A percentile compares a stretch with the other conserved stretches of the same genome.
Evolutionary conservation across 2,329 filamentous ascomycete species (phyloP).

Genomic region (Fusarium sp.): DNA sequence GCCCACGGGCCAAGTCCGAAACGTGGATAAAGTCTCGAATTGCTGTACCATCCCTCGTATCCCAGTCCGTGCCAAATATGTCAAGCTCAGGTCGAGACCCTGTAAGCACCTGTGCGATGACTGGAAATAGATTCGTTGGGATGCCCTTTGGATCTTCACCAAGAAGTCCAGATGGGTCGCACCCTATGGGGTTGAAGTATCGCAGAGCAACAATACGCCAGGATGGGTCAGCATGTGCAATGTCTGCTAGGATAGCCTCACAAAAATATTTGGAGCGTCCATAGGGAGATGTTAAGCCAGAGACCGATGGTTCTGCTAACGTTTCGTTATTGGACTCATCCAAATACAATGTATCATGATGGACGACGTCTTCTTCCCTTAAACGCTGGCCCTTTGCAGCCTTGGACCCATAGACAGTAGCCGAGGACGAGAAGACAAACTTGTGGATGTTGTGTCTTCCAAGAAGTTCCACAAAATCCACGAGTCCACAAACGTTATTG

Average conservation of each 20-base stretch:
- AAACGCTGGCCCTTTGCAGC: constrained; percentile 62
- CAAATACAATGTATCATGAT: constrained; percentile 57
- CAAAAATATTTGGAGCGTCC: constrained; percentile 75
- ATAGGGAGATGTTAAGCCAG: constrained; percentile 55
- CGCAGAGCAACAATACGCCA: constrained; percentile 73
- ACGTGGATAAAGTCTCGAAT: constrained; percentile 77
- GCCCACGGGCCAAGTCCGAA: constrained; percentile 71
- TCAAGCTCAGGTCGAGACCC: constrained; percentile 63
- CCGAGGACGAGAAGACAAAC: constrained; percentile 75
- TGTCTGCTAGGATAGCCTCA: constrained; percentile 72
- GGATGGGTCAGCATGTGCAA: constrained; percentile 67
- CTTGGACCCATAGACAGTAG: constrained; percentile 71
- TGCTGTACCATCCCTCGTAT: constrained; percentile 73
- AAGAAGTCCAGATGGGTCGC: constrained; percentile 70
- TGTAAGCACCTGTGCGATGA: constrained; percentile 70
- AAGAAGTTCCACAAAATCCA: constrained; percentile 68
- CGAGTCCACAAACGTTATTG: constrained; percentile 73
- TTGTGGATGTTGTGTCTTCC: constrained; percentile 71
- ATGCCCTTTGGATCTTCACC: constrained; percentile 72
- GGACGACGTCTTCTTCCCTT: constrained; percentile 57
- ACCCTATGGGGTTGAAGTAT: constrained; percentile 76
- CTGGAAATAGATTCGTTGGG: constrained; percentile 73
- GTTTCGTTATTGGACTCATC: constrained; percentile 52
- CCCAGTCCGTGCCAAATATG: constrained; percentile 73
- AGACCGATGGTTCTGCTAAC: background rate